These are phyloP conservation scores for Biscogniauxia mediterranea DNA, from an alignment of 2,329 filamentous ascomycete species.

Conservation along the genomic window DNA sequence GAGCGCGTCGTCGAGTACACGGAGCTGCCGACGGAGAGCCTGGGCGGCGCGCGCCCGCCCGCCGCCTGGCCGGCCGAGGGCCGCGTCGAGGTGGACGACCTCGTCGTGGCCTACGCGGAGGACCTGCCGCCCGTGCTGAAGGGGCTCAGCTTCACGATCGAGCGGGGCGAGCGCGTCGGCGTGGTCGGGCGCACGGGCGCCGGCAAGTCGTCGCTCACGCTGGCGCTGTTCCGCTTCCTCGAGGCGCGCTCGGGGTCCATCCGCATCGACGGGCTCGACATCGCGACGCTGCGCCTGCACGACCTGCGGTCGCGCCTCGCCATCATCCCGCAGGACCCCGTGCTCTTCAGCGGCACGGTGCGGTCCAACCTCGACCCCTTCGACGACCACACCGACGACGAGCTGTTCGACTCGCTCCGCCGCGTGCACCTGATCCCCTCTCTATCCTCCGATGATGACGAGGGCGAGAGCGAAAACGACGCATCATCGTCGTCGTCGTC, in stretches of 20 bases:
- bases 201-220: conserved; percentile 72
- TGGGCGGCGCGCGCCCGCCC: conserved; percentile 59
- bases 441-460: conserved; percentile 33
- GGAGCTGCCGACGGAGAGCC: conserved; percentile 64
- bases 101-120: conserved; percentile 69
- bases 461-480: conserved; percentile 31
- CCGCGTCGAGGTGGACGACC: conserved; percentile 67
- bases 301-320: conserved; percentile 71
- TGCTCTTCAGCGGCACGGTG: conserved; percentile 77
- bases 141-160: conserved; percentile 64
- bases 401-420: conserved; percentile 66
- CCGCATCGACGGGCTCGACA: conserved; percentile 70
- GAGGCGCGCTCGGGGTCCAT: conserved; percentile 66
- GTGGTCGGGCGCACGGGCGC: conserved; percentile 77
- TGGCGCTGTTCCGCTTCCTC: conserved; percentile 76
- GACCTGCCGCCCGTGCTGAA: conserved; percentile 71
- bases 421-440: conserved; percentile 64
- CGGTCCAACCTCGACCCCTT: conserved; percentile 78
- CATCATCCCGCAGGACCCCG: conserved; percentile 79
- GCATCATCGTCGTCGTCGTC: no score
- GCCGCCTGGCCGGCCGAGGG: conserved; percentile 76
- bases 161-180: conserved; percentile 68
- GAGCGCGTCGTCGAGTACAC: conserved; percentile 77
- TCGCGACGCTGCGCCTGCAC: conserved; percentile 67
- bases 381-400: conserved; percentile 64